These are phyloP conservation scores for Aureobasidium musti DNA, from an alignment of 2,329 filamentous ascomycete species.

Conservation along the genomic window DNA sequence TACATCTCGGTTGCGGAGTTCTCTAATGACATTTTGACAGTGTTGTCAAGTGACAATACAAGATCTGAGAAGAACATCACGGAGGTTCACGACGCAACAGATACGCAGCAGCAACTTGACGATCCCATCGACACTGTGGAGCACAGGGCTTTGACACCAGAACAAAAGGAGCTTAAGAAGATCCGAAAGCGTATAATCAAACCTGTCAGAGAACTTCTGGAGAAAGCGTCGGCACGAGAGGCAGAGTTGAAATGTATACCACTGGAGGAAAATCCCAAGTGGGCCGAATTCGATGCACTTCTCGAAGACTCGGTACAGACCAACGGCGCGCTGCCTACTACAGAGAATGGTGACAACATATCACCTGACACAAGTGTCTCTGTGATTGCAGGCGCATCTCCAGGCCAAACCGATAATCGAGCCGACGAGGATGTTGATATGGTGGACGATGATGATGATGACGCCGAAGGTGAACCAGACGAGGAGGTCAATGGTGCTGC, in stretches of 20 bases:
- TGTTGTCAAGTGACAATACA: constrained; percentile 58
- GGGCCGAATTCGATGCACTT: constrained; percentile 67
- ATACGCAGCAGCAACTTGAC: constrained; percentile 48
- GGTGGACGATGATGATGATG: constrained; percentile 35
- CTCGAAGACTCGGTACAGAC: constrained; percentile 55
- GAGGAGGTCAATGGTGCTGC: neutral
- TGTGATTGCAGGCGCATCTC: constrained; percentile 44
- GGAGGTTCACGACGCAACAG: constrained; percentile 39
- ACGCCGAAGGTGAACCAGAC: constrained; percentile 32
- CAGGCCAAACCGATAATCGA: constrained; percentile 28
- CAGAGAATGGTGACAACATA: constrained; percentile 28
- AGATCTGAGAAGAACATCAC: constrained; percentile 42
- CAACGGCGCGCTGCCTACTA: constrained; percentile 24
- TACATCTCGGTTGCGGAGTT: constrained; percentile 65
- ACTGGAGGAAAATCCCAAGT: constrained; percentile 65
- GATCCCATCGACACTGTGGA: constrained; percentile 42
- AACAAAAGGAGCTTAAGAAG: constrained; percentile 78
- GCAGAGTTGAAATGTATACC: constrained; percentile 74
- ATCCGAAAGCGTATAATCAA: constrained; percentile 90
- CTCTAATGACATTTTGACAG: constrained; percentile 58
- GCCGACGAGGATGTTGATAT: constrained; percentile 35
- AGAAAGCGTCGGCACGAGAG: constrained; percentile 75
- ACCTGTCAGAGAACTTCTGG: constrained; percentile 73
- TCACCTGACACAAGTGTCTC: constrained; percentile 41
- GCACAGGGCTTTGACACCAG: constrained; percentile 52